phyloP scores from a whole-genome alignment of 2,329 filamentous ascomycete genomes.

The Elsinoe australis region DNA sequence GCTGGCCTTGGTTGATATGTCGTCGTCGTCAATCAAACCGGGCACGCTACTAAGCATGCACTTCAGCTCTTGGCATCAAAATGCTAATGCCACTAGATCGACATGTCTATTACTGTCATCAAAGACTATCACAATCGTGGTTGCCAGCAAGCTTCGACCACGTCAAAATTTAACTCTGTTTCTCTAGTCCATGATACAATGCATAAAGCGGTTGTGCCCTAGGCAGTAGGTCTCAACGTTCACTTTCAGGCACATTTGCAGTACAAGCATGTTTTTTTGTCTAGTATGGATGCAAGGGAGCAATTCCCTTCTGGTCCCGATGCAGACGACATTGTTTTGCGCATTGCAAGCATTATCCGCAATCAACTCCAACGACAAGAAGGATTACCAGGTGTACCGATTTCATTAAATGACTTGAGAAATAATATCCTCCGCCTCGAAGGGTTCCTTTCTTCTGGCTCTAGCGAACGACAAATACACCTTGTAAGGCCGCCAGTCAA shows the following conservation, averaged over 20 bases:
- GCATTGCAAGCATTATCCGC: slow-evolving; percentile 12
- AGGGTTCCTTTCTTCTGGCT: slow-evolving; percentile 4
- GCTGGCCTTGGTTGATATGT: too few species aligned
- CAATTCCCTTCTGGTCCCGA: neutral
- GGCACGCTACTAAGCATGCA: too few species aligned
- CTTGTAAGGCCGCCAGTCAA: neutral
- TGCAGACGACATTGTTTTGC: slow-evolving; percentile 3
- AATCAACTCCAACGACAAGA: neutral
- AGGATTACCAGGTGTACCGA: neutral
- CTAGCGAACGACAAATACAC: neutral
- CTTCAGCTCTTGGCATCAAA: slow-evolving; percentile 10
- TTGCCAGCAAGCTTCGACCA: slow-evolving; percentile 11
- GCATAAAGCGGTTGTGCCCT: slow-evolving; percentile 8
- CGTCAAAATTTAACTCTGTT: neutral
- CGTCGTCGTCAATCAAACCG: too few species aligned
- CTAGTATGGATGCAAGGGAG: slow-evolving; percentile 6
- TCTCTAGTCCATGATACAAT: neutral
- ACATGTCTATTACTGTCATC: slow-evolving; percentile 3
- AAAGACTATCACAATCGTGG: slow-evolving; percentile 9
- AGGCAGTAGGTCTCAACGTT: too few species aligned
- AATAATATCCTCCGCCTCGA: slow-evolving; percentile 8
- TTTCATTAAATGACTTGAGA: slow-evolving; percentile 2
- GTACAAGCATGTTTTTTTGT: neutral
- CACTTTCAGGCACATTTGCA: too few species aligned
- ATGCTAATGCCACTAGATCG: slow-evolving; percentile 1